phyloP scores from a whole-genome alignment of 768 basidiomycete species.

The Agaricus subrufescens region DNA sequence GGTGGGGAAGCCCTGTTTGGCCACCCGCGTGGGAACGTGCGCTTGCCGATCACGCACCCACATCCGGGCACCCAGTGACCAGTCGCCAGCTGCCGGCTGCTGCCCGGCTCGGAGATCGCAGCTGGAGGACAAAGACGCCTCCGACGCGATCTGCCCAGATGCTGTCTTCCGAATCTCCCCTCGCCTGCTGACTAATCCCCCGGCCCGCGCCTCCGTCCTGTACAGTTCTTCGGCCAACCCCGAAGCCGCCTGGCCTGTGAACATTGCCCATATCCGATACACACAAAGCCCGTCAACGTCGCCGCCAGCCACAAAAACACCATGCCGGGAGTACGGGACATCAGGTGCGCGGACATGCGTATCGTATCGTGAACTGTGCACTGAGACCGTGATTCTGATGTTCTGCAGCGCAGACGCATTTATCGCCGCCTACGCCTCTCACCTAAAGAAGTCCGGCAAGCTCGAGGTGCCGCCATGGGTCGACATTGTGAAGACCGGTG shows the following conservation, averaged over 20 bases:
- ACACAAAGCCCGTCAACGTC: conserved; percentile 47
- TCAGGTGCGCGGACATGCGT: conserved; percentile 42
- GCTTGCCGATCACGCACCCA: no score
- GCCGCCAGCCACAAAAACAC: conserved; percentile 41
- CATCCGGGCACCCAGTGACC: no score
- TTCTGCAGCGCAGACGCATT: conserved; percentile 80
- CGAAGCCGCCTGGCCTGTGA: conserved; percentile 30
- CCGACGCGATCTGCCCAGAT: no score
- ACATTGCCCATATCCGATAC: conserved; percentile 29
- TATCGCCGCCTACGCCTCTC: conserved; percentile 91
- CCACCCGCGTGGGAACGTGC: no score
- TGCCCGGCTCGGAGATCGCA: no score
- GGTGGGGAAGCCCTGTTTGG: neutral
- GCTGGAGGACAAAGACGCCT: no score
- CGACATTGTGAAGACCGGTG: conserved; percentile 96
- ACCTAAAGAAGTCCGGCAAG: conserved; percentile 98
- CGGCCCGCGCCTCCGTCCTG: conserved; percentile 21
- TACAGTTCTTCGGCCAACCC: conserved; percentile 37
- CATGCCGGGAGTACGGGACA: conserved; percentile 83
- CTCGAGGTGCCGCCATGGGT: conserved; percentile 99
- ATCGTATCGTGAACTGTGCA: conserved; percentile 6
- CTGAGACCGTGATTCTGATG: conserved; percentile 17
- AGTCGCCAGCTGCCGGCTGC: no score
- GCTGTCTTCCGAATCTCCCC: neutral
- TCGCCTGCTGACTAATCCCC: conserved; percentile 17